Evolutionary conservation across 768 basidiomycete genomes (phyloP), one percentile per base, ranked within the genome.

Genomic region (Hygrocybe punicea): DNA sequence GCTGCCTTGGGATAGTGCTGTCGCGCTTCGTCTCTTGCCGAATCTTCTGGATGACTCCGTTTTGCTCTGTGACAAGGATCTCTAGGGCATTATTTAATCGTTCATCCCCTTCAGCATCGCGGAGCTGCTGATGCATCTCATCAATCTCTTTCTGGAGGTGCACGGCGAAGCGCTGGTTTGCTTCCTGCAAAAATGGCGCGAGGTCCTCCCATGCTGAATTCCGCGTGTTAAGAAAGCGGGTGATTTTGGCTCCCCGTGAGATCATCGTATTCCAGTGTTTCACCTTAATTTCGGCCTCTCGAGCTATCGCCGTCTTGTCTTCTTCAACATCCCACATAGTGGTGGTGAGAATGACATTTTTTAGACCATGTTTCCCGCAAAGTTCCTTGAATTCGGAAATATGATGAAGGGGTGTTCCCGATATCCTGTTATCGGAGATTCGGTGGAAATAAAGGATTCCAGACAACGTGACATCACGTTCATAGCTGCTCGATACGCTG

Each of bases 391-490:
- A 64, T 46, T 57, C 42, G 11, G 45, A 21, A 6, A 67, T 51
- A 25, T 61, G 56, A n/a, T 49, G 47, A 8, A 48, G 45, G 3
- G 57, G 40, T 7, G 65, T 39, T 13, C 49, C 54, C 19, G 46
- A 23, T 51, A 60, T 51, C 8, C 64, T 48, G 24, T 63, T 56
- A 21, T 60, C 51, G 6, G 65, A 62, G n/a, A 64, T 66, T 9
- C 58, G 46, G 44, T 67, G 66, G 21, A 67, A 55, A 35, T 67
- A 67, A 14, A 67, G 40, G 35, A 67, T 44, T 13, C 63, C 66
- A 9, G 58, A 56, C 5, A 67, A 42, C 47, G 55, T 60, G 35
- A 56, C 51, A 5, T 51, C 34, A 10, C 25, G 36, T 29, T 48
- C n/a, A 21, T 50, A 50, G 8, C 49, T 50, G 24, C 11, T n/a